These are phyloP conservation scores for Diplodia scrobiculata DNA, from an alignment of 2,329 filamentous ascomycete species.

Conservation along the genomic window DNA sequence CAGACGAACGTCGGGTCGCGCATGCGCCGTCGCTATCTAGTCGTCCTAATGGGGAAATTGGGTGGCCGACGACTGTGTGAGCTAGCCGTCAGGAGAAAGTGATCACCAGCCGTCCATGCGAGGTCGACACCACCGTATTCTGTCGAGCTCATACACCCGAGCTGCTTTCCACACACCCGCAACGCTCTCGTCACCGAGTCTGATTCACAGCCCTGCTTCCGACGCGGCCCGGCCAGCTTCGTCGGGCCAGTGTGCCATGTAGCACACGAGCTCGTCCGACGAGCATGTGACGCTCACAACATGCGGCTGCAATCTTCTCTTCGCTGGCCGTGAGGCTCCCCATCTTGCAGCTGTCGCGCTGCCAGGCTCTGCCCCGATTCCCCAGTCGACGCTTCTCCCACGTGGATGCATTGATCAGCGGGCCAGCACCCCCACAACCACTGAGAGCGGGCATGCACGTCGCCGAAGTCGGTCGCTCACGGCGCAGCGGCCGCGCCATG, in stretches of 20 bases:
- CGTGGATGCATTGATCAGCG: conserved; percentile 24
- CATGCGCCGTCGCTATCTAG: conserved; percentile 2
- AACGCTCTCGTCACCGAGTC: not conserved
- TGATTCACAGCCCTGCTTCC: not conserved
- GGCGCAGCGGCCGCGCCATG: conserved; percentile 5
- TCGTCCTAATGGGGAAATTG: conserved; percentile 10
- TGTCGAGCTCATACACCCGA: not conserved
- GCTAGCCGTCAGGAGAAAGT: conserved; percentile 16
- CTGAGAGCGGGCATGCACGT: not conserved
- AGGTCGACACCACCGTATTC: conserved; percentile 10
- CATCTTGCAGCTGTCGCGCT: conserved; percentile 18
- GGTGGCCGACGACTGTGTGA: conserved; percentile 13
- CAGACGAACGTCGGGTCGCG: conserved; percentile 6
- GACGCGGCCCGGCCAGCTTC: conserved; percentile 1
- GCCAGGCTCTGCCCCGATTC: conserved; percentile 7
- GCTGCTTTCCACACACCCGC: not conserved
- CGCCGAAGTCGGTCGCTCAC: conserved; percentile 12
- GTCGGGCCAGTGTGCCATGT: not conserved
- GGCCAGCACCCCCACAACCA: conserved; percentile 6
- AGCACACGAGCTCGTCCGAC: not conserved
- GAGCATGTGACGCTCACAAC: not conserved
- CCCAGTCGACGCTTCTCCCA: conserved; percentile 1
- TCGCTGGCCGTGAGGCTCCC: not conserved
- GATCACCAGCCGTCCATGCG: conserved; percentile 16
- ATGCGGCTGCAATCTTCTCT: not conserved